A percentile compares a stretch with the other conserved stretches of the same genome.
These are phyloP conservation scores for Monosporascus sp. DNA, from an alignment of 2,329 filamentous ascomycete species.

Conservation along the genomic window DNA sequence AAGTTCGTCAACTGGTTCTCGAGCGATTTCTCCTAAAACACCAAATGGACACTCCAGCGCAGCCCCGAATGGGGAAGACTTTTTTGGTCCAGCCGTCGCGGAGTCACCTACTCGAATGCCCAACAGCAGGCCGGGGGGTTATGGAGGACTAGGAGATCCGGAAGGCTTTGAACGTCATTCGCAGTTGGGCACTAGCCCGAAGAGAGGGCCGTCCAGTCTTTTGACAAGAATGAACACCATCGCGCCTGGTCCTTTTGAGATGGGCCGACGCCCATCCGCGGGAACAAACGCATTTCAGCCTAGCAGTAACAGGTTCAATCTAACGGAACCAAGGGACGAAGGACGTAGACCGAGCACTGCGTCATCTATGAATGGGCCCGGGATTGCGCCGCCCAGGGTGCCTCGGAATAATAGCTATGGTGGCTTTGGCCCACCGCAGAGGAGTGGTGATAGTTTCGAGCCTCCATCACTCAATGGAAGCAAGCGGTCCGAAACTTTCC, in stretches of 20 bases:
- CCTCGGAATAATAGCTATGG: conserved; percentile 52
- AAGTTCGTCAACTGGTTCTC: conserved; percentile 56
- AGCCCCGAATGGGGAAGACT: conserved; percentile 39
- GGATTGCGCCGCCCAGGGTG: conserved; percentile 31
- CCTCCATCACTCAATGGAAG: conserved; percentile 33
- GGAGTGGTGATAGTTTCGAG: conserved; percentile 32
- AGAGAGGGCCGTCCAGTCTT: conserved; percentile 36
- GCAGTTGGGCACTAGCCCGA: conserved; percentile 45
- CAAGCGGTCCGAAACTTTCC: conserved; percentile 50
- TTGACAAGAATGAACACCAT: conserved; percentile 62
- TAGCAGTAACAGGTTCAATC: conserved; percentile 15
- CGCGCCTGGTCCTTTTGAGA: conserved; percentile 61
- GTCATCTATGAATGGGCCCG: conserved; percentile 28
- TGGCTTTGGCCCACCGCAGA: conserved; percentile 48
- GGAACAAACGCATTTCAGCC: conserved; percentile 30
- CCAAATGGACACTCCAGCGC: conserved; percentile 40
- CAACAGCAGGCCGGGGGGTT: conserved; percentile 39
- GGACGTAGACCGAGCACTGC: conserved; percentile 25
- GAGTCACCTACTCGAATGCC: conserved; percentile 36
- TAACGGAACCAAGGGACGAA: conserved; percentile 15
- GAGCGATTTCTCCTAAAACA: conserved; percentile 59
- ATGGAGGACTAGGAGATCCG: conserved; percentile 42
- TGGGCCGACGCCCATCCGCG: conserved; percentile 29
- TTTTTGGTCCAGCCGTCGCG: conserved; percentile 42
- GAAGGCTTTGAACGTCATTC: conserved; percentile 33